Conservation (phyloP, 177 flowering plant species). For the Vitis hybrid region DNA sequence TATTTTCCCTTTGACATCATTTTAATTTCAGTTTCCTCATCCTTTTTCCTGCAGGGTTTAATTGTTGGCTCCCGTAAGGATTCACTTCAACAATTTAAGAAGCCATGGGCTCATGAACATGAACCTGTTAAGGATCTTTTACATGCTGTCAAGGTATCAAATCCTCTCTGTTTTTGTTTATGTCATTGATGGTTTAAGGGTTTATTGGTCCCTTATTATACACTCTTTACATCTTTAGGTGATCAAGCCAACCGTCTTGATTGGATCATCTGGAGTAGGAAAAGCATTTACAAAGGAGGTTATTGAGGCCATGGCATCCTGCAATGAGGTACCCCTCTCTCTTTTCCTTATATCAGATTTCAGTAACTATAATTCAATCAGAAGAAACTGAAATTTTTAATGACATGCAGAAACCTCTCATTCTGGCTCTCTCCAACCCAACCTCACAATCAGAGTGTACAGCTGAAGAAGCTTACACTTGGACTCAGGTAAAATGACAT, state of each 20-base stretch:
- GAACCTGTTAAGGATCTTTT: constrained; percentile 59
- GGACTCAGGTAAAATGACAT: constrained; percentile 64
- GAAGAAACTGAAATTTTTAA: constrained; percentile 4
- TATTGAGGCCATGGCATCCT: constrained; percentile 74
- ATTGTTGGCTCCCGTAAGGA: constrained; percentile 69
- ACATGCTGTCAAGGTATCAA: constrained; percentile 67
- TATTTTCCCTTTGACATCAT: not conserved
- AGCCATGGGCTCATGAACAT: constrained; percentile 94
- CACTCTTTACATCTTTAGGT: constrained; percentile 36
- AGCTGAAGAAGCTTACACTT: constrained; percentile 88
- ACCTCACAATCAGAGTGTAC: constrained; percentile 94
- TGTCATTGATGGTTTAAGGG: not conserved
- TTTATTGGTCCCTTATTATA: constrained; percentile 6
- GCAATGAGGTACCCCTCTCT: constrained; percentile 51
- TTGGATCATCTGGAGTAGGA: constrained; percentile 91
- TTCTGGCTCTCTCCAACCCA: constrained; percentile 87
- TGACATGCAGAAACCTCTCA: constrained; percentile 74
- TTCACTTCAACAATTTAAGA: constrained; percentile 81
- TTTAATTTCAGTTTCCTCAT: not conserved
- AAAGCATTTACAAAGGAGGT: constrained; percentile 83
- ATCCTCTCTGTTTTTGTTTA: not conserved
- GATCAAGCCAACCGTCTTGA: constrained; percentile 81
- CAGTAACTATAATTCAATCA: not conserved
- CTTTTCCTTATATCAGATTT: not conserved
- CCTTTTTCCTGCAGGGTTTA: constrained; percentile 51